These are phyloP conservation scores for Amanita polypyramis DNA, from an alignment of 768 basidiomycete species.

Conservation along the genomic window DNA sequence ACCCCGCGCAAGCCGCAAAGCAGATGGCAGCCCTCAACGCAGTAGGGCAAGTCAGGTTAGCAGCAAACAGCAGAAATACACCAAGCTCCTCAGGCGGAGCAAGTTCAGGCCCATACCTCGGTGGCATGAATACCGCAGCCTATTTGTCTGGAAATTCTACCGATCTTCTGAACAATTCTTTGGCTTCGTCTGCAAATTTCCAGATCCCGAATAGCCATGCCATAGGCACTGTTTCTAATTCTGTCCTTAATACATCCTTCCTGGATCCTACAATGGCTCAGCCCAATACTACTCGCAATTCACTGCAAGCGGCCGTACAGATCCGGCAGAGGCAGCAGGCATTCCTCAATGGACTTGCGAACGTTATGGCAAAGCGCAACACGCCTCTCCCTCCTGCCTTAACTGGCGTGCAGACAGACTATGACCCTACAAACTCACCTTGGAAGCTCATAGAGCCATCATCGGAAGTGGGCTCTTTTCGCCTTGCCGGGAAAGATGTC, in stretches of 20 bases:
- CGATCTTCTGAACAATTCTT: constrained; percentile 29
- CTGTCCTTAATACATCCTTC: constrained; percentile 26
- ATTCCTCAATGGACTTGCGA: constrained; percentile 54
- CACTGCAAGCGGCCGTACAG: constrained; percentile 22
- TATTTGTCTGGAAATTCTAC: constrained; percentile 29
- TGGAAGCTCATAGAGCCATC: constrained; percentile 62
- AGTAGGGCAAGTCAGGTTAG: constrained; percentile 48
- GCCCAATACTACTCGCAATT: constrained; percentile 26
- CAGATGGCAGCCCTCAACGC: constrained; percentile 74
- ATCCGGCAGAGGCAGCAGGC: constrained; percentile 45
- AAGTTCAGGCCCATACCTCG: constrained; percentile 62
- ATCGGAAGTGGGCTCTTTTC: constrained; percentile 51
- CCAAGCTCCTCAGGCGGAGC: constrained; percentile 35
- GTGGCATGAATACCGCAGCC: constrained; percentile 40
- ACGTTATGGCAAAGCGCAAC: constrained; percentile 42
- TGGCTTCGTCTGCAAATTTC: constrained; percentile 29
- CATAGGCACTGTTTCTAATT: constrained; percentile 24
- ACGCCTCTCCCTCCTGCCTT: constrained; percentile 69
- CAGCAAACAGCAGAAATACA: constrained; percentile 35
- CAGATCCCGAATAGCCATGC: constrained; percentile 35
- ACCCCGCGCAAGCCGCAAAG: constrained; percentile 60
- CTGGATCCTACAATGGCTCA: constrained; percentile 36
- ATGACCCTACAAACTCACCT: constrained; percentile 50
- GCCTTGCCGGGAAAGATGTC: constrained; percentile 63
- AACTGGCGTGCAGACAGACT: constrained; percentile 50